Percentiles rank a stretch among this genome's conserved stretches.
Conservation (phyloP, 1,139 yeast species). For the Protomyces macrosporus region DNA sequence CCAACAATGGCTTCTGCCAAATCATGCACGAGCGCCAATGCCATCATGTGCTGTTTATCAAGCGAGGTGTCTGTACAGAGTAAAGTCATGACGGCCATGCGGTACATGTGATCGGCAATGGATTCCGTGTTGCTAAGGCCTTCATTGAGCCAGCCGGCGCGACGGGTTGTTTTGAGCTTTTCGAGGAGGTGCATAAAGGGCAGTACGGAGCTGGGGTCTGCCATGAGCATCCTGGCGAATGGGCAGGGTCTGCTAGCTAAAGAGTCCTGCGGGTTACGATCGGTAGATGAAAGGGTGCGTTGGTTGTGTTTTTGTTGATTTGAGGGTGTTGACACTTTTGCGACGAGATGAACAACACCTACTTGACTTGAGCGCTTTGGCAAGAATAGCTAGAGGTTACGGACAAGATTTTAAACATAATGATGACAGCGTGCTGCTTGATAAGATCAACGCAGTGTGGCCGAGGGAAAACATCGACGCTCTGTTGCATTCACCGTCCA, state of each 20-base stretch:
- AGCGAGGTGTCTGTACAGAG: constrained; percentile 47
- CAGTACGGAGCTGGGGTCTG: not conserved
- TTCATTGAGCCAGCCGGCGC: constrained; percentile 93
- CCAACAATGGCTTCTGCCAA: constrained; percentile 76
- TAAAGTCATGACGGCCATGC: constrained; percentile 85
- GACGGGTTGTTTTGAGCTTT: constrained; percentile 66
- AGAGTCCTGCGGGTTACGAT: too few relatives aligned
- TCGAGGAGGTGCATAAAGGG: constrained; percentile 71
- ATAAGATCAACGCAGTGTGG: not conserved
- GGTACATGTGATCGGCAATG: constrained; percentile 77
- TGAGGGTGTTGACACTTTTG: too few relatives aligned
- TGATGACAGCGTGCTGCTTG: too few relatives aligned
- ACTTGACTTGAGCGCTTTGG: too few relatives aligned
- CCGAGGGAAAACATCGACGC: constrained; percentile 6
- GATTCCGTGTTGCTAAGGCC: constrained; percentile 49
- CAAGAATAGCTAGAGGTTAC: too few relatives aligned
- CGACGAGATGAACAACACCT: too few relatives aligned
- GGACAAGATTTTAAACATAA: too few relatives aligned
- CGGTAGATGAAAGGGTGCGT: too few relatives aligned
- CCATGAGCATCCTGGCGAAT: not conserved
- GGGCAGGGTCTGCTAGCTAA: too few relatives aligned
- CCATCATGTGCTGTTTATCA: constrained; percentile 57
- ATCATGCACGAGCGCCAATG: constrained; percentile 86
- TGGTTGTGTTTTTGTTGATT: too few relatives aligned
- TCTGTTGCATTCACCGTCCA: constrained; percentile 1